Evolutionary conservation across 495 filamentous ascomycete genomes (phyloP), one percentile per base, ranked within the genome.

Genomic region (Aspergillus leporis): DNA sequence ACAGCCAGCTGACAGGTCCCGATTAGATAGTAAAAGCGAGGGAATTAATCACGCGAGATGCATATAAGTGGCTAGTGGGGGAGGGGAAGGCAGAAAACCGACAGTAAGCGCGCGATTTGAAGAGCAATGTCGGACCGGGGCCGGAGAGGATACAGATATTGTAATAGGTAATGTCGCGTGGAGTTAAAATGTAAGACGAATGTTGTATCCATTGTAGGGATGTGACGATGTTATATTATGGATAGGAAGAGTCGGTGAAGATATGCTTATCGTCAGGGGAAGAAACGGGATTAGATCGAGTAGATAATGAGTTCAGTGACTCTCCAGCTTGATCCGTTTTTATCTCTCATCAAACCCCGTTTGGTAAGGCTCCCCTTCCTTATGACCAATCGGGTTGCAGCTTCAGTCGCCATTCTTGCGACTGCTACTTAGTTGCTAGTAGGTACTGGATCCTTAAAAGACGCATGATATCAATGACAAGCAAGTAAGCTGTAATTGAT

Each of bases 211-310:
- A 41, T 41, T 2, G 14, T 31, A 22, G 48, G 31, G 31, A 51
- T 18, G 23, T 30, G 32, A 36, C 10, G 9, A 12, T 3, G 4
- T 14, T 6, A 45, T 5, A 45, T 12, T 18, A 49, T 14, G 14
- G 18, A 46, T 6, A 28, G 46, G 40, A 61, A 64, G 56, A 64
- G 62, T 65, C 62, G 62, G 62, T 65, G 62, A 65, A 46, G 32
- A 49, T 53, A 53, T 56, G 31, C 19, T n/a, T 28, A 43, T 53
- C 28, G 18, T 40, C 49, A 51, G 49, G 49, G 49, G 49, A n/a
- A 40, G 16, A 40, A 40, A 40, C 36, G 16, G 16, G 25, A 28
- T 28, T 28, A 28, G 25, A 28, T 28, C 3, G 3, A 28, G 25
- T 28, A 28, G 25, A 28, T 28, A 28, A 6, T 3, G 25, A 28